These are phyloP conservation scores for Plantago coronopus DNA, from an alignment of 305 asterid genomes.

Conservation along the genomic window DNA sequence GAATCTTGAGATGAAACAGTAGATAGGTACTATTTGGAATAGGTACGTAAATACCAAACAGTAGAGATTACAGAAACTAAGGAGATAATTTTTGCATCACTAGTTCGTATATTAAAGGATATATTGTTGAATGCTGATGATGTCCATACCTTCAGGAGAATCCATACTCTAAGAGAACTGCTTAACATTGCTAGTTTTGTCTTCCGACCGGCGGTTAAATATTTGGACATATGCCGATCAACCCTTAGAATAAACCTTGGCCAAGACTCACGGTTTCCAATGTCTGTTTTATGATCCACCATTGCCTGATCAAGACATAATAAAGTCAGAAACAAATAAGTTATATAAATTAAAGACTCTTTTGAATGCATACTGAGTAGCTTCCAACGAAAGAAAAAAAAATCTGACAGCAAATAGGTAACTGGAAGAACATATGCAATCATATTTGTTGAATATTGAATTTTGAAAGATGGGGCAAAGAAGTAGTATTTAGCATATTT, in stretches of 20 bases:
- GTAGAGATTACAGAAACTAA: conserved; percentile 1
- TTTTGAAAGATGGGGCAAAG: no score
- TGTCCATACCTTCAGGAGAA: conserved; percentile 75
- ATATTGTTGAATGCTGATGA: background rate
- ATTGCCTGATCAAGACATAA: conserved; percentile 54
- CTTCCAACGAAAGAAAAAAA: conserved; percentile 13
- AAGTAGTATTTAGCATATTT: no score
- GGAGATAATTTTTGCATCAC: background rate
- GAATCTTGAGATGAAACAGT: background rate
- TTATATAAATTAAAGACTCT: no score
- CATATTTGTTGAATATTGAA: no score
- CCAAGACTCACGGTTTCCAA: conserved; percentile 80
- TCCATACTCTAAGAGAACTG: conserved; percentile 97
- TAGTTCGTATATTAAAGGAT: background rate
- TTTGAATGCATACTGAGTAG: no score
- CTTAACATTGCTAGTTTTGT: conserved; percentile 82
- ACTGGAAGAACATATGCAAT: conserved; percentile 1
- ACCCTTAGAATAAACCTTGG: conserved; percentile 82
- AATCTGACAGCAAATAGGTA: background rate
- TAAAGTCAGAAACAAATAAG: conserved; percentile 11
- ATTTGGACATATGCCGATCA: conserved; percentile 88
- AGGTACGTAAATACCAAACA: background rate
- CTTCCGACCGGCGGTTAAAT: conserved; percentile 85
- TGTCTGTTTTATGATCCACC: conserved; percentile 62
- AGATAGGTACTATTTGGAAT: no score